Evolutionary conservation across 148 eudicot genomes (phyloP), one percentile per base, ranked within the genome.

Genomic region (Beta vulgaris): DNA sequence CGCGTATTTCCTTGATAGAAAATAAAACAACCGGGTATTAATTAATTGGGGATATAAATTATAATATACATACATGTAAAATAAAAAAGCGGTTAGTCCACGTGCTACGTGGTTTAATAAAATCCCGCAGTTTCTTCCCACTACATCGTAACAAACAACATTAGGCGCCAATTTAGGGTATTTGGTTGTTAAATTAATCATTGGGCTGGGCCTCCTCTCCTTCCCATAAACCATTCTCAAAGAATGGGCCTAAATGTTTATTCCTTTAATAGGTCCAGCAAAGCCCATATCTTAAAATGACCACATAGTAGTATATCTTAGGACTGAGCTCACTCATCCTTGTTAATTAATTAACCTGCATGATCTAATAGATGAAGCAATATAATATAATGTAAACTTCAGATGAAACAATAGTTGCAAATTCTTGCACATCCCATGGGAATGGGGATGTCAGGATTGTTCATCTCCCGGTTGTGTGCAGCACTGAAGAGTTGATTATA

Each of bases 391-490:
- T 5, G 57, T 51, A 23, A 51, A 51, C 57, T 51, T 51, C 25
- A 51, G 7, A 43, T 51, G 57, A 21, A 51, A 9, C 57, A 51
- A 23, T 51, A 5, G 53, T 21, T 19, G 25, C 57, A 19, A 51
- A 19, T 19, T 51, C 57, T 51, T 21, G 26, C 0, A 21, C 9
- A 8, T 32, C 26, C 43, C 61, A 62, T n/a, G n/a, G n/a, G n/a
- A n/a, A n/a, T n/a, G n/a, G n/a, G n/a, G n/a, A 65, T 35, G 43
- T 49, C 44, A 62, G n/a, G 64, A 59, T 37, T 34, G 53, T 51
- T 82, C 75, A 85, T 48, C 81, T 83, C 51, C 82, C 86, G 13
- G 88, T 59, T 7, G 84, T 59, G 54, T 29, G 75, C 34, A 61
- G 88, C 77, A 64, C 53, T 73, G 31, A 6, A n/a, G 3, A 25